Evolutionary conservation across 2,329 filamentous ascomycete species (phyloP), one percentile per base, ranked within the genome.

Genomic region (Trichoderma atrobrunneum): DNA sequence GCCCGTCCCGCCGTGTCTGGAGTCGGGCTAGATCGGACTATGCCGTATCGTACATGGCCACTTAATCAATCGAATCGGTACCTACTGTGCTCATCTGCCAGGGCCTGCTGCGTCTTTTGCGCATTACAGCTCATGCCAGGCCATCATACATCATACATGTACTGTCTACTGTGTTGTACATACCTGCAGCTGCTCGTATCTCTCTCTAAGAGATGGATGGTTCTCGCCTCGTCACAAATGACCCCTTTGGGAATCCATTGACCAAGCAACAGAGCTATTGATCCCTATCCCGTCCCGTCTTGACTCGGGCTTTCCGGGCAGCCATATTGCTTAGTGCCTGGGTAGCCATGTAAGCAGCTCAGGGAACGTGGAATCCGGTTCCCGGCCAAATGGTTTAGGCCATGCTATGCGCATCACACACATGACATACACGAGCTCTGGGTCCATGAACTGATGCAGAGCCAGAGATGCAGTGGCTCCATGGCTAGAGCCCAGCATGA

Each of bases 21-120:
- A 56, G 59, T 18, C 51, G 14, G 11, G 34, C 56, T 61, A 60
- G 66, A 69, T 69, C 66, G 66, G 66, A 34, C 66, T 60, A 69
- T 69, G 66, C 66, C 66, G 56, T 48, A 69, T 69, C 66, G 66
- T 69, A 69, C 66, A 61, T 69, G 65, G 36, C n/a, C 36, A n/a
- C 26, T 61, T 48, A 69, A 61, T 69, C 66, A 69, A 69, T 69
- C 66, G 66, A 39, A 51, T 60, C 66, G 56, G 36, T 69, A 60
- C 54, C 43, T n/a, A 56, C 34, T 24, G 36, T 30, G 56, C 34
- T 24, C 56, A 43, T 69, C 66, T 61, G 66, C 36, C 66, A 69
- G 66, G 66, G 66, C 66, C 36, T 51, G 24, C 54, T 57, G 43
- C 54, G 56, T 69, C 18, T 56, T 30, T 68, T 43, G 21, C 43